Evolutionary conservation across 2,329 filamentous ascomycete genomes (phyloP).

Genomic region (Alternaria panax): DNA sequence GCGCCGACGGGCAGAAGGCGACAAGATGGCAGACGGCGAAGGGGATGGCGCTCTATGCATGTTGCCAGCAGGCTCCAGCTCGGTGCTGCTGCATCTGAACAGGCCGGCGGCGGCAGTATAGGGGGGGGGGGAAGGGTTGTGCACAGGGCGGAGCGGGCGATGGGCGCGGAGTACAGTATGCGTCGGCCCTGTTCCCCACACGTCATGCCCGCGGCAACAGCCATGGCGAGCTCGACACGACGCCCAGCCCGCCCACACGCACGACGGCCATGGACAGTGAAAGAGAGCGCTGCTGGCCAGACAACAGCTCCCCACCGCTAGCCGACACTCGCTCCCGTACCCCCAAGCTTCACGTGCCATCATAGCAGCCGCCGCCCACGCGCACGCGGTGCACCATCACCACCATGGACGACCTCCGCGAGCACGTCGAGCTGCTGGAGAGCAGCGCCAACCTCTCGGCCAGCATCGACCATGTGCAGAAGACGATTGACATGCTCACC

Average conservation of each 20-base stretch:
- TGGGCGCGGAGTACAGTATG: constrained; percentile 1
- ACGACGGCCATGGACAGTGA: constrained; percentile 34
- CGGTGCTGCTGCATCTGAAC: constrained; percentile 15
- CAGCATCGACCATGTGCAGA: constrained; percentile 80
- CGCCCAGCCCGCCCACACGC: constrained; percentile 21
- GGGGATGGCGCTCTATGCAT: constrained; percentile 28
- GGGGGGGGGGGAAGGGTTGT: neutral
- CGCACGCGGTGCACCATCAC: constrained; percentile 8
- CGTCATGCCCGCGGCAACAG: constrained; percentile 30
- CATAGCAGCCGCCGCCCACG: constrained; percentile 14
- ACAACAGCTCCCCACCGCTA: constrained; percentile 12
- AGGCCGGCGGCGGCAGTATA: neutral
- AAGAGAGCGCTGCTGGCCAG: constrained; percentile 27
- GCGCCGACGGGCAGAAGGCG: constrained; percentile 19
- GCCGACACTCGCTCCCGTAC: constrained; percentile 1
- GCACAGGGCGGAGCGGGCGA: constrained; percentile 1
- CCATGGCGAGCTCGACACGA: constrained; percentile 16
- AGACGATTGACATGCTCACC: constrained; percentile 78
- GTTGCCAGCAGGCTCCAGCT: constrained; percentile 15
- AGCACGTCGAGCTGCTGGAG: constrained; percentile 76
- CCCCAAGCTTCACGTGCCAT: neutral
- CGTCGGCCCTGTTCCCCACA: constrained; percentile 23
- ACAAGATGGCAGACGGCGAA: constrained; percentile 3
- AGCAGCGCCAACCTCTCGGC: constrained; percentile 73
- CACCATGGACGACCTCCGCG: constrained; percentile 70